Evolutionary conservation across 78 protist genomes (phyloP).

Genomic region (Speleostelium caveatum): DNA sequence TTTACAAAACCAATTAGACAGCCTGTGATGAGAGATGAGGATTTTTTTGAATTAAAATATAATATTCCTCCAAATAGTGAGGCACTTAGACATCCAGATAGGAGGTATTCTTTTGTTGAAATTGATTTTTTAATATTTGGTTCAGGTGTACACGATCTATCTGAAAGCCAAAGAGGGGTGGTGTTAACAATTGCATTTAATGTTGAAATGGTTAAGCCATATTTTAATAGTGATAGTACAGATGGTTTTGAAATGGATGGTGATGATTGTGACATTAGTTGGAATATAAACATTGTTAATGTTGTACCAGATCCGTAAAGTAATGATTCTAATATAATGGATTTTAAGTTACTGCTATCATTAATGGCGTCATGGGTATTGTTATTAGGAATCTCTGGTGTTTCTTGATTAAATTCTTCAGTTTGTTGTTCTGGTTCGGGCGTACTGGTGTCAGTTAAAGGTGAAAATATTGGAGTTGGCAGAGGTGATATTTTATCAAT

Average conservation of each 20-base stretch:
- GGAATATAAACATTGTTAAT: slow-evolving; percentile 20
- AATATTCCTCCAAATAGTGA: slow-evolving; percentile 27
- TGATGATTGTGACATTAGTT: background rate
- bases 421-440: background rate
- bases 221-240: no score
- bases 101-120: slow-evolving; percentile 3
- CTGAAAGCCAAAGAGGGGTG: background rate
- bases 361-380: background rate
- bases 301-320: slow-evolving; percentile 13
- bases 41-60: slow-evolving; percentile 18
- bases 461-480: background rate
- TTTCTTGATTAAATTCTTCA: background rate
- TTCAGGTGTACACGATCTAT: background rate
- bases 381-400: background rate
- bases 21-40: slow-evolving; percentile 14
- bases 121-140: background rate
- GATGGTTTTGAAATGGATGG: slow-evolving; percentile 28
- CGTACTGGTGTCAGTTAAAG: background rate
- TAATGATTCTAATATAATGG: slow-evolving; percentile 10
- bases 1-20: slow-evolving; percentile 35
- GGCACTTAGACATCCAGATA: slow-evolving; percentile 21
- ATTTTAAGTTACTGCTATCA: slow-evolving; percentile 2
- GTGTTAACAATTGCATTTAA: background rate
- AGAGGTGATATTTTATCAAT: background rate
- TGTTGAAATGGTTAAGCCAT: slow-evolving; percentile 5